A percentile compares a stretch with the other conserved stretches of the same genome.
phyloP scores from a whole-genome alignment of 495 filamentous ascomycete genomes.

The Penicillium nucicola region DNA sequence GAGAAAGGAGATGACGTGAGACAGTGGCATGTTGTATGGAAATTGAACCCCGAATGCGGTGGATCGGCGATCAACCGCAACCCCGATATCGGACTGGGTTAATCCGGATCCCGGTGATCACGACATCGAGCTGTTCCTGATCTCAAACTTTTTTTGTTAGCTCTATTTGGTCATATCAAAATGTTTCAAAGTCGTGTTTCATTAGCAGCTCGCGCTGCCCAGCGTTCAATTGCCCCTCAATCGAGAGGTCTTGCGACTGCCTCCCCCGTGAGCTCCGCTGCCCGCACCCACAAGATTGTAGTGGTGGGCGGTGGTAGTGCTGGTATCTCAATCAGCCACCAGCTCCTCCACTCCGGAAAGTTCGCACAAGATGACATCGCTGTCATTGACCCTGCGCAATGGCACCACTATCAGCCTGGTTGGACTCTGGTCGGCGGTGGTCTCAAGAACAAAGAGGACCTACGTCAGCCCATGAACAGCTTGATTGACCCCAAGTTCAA shows the following conservation, averaged over 20 bases:
- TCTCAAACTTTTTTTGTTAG: background rate
- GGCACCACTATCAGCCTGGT: slow-evolving; percentile 69
- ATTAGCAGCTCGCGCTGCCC: slow-evolving; percentile 12
- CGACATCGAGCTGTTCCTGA: background rate
- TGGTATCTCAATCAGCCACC: slow-evolving; percentile 60
- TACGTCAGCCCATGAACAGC: slow-evolving; percentile 48
- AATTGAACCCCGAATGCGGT: background rate
- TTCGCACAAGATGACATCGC: slow-evolving; percentile 61
- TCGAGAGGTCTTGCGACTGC: slow-evolving; percentile 38
- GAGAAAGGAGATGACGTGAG: too few relatives aligned
- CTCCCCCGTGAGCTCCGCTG: slow-evolving; percentile 30
- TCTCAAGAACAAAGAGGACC: slow-evolving; percentile 54
- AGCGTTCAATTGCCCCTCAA: slow-evolving; percentile 13
- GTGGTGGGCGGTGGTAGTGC: slow-evolving; percentile 63
- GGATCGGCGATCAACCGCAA: background rate
- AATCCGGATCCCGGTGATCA: slow-evolving; percentile 1
- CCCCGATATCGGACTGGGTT: slow-evolving; percentile 2
- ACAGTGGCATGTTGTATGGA: background rate
- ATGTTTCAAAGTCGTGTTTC: slow-evolving; percentile 22
- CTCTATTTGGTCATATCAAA: background rate
- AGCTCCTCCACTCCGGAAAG: slow-evolving; percentile 54
- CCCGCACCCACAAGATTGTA: slow-evolving; percentile 57
- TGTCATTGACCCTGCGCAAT: slow-evolving; percentile 60
- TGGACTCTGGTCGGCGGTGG: slow-evolving; percentile 70
- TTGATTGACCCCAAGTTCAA: slow-evolving; percentile 59